Conservation (phyloP, 1,139 yeast genomes). For the Yamadazyma kanchanaburiensis region DNA sequence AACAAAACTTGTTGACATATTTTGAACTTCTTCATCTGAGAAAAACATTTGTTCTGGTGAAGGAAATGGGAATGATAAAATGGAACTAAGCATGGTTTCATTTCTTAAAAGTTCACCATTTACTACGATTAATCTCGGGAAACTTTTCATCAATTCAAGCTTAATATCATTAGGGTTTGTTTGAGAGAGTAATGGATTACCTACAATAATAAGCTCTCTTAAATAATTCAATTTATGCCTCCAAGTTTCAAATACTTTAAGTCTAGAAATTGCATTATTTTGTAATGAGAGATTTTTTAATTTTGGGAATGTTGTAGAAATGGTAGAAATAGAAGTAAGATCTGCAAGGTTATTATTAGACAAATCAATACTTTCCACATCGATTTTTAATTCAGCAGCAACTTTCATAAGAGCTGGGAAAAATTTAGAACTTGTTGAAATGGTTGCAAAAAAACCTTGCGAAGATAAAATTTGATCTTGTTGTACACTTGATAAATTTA, state of each 20-base stretch:
- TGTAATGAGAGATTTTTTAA: slow-evolving; percentile 77
- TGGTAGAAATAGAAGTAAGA: slow-evolving; percentile 55
- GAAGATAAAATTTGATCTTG: slow-evolving; percentile 60
- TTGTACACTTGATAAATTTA: slow-evolving; percentile 67
- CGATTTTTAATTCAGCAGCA: slow-evolving; percentile 53
- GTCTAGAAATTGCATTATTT: slow-evolving; percentile 61
- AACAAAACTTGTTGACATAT: slow-evolving; percentile 70
- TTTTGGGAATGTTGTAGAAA: slow-evolving; percentile 72
- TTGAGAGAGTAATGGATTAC: slow-evolving; percentile 66
- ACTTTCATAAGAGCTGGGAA: slow-evolving; percentile 90
- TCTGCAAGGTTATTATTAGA: slow-evolving; percentile 69
- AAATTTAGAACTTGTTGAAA: slow-evolving; percentile 67
- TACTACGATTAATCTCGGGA: slow-evolving; percentile 75
- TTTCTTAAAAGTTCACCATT: slow-evolving; percentile 80
- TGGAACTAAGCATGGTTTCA: slow-evolving; percentile 53
- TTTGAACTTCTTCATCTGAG: slow-evolving; percentile 72
- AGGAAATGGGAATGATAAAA: slow-evolving; percentile 57
- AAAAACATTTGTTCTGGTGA: slow-evolving; percentile 56
- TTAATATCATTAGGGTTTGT: slow-evolving; percentile 40
- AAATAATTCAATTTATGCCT: slow-evolving; percentile 68
- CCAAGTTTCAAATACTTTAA: slow-evolving; percentile 70
- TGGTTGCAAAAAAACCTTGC: slow-evolving; percentile 63
- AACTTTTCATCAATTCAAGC: slow-evolving; percentile 61
- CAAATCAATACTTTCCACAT: slow-evolving; percentile 73
- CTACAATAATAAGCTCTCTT: slow-evolving; percentile 70